A percentile compares a stretch with the other conserved stretches of the same genome.
phyloP scores from a whole-genome alignment of 768 basidiomycete genomes.

The Lentinula sp. region DNA sequence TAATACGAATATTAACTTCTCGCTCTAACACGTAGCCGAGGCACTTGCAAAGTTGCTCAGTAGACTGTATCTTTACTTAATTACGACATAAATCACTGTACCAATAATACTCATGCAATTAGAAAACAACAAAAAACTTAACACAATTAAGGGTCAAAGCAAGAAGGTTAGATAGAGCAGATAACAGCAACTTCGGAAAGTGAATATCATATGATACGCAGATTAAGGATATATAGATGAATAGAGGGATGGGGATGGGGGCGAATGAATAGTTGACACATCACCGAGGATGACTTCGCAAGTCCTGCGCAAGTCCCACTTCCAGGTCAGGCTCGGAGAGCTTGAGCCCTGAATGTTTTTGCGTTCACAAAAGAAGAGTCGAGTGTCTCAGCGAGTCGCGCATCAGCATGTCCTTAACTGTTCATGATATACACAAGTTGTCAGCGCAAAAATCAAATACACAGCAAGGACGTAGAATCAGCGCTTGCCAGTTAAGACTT shows the following conservation, averaged over 20 bases:
- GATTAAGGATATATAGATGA: background rate
- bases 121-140: background rate
- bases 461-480: background rate
- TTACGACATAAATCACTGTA: no score
- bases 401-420: constrained; percentile 45
- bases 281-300: no score
- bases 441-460: background rate
- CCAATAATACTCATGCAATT: no score
- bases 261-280: no score
- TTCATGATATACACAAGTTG: background rate
- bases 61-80: no score
- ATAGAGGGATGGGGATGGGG: background rate
- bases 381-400: constrained; percentile 34
- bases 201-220: background rate
- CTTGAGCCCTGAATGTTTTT: background rate
- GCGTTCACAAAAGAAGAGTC: constrained; percentile 18
- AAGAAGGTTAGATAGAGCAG: no score
- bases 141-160: background rate
- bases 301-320: no score
- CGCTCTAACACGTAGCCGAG: no score
- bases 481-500: constrained; percentile 9
- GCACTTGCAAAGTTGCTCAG: no score
- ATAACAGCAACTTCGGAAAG: no score
- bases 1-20: no score
- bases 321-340: no score